A percentile compares a stretch with the other conserved stretches of the same genome.
Evolutionary conservation across 2,329 filamentous ascomycete species (phyloP).

Genomic region (Penicillium janthinellum): DNA sequence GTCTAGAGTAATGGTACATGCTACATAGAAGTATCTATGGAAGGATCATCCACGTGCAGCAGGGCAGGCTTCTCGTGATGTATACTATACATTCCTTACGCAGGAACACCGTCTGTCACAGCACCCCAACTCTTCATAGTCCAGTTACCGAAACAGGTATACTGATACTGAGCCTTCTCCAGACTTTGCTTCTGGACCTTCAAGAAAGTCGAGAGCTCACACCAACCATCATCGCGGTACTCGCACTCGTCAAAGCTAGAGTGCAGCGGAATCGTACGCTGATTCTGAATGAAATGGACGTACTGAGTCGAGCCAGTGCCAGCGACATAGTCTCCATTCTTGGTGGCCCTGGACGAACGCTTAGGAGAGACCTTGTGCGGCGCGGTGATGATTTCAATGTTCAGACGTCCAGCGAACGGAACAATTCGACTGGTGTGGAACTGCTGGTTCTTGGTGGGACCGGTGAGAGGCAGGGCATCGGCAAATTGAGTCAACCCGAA

Average conservation of each 20-base stretch:
- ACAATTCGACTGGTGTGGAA: conserved; percentile 69
- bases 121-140: conserved; percentile 24
- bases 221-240: conserved; percentile 72
- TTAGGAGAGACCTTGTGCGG: conserved; percentile 63
- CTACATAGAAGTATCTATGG: background rate
- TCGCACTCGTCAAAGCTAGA: conserved; percentile 67
- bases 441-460: conserved; percentile 60
- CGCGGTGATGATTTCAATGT: conserved; percentile 72
- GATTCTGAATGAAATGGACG: conserved; percentile 73
- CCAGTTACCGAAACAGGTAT: conserved; percentile 63
- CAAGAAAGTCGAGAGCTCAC: conserved; percentile 70
- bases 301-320: conserved; percentile 64
- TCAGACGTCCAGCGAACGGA: conserved; percentile 71
- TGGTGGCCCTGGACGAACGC: conserved; percentile 41
- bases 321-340: conserved; percentile 26
- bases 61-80: background rate
- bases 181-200: conserved; percentile 62
- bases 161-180: conserved; percentile 62
- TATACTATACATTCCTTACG: background rate
- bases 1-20: background rate
- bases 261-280: conserved; percentile 71
- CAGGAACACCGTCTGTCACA: conserved; percentile 31
- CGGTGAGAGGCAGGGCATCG: conserved; percentile 54
- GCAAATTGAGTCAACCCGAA: conserved; percentile 72
- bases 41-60: background rate